Conservation (phyloP, 768 basidiomycete species). For the Pleurotus cornucopiae region DNA sequence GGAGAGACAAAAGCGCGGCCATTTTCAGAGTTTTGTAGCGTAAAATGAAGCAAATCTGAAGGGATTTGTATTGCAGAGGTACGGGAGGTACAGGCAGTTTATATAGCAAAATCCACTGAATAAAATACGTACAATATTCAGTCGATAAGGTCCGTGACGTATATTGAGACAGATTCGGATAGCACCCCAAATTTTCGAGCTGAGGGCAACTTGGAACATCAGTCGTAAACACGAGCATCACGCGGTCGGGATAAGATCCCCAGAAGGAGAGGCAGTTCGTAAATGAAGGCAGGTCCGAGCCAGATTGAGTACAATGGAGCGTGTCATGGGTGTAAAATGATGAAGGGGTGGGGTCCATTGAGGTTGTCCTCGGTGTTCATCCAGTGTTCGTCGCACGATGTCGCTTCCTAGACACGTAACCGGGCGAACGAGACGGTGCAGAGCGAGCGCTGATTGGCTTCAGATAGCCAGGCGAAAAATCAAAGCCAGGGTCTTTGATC, state of each 20-base stretch:
- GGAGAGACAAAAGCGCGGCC: conserved; percentile 7
- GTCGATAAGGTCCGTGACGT: conserved; percentile 3
- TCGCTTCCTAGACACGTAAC: too few species aligned
- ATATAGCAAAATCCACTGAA: background rate
- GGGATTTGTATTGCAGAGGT: background rate
- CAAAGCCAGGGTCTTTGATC: background rate
- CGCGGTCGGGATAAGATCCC: background rate
- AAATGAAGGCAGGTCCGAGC: background rate
- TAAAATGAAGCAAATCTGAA: background rate
- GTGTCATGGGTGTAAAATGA: background rate
- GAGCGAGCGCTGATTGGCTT: too few species aligned
- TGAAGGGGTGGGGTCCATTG: background rate
- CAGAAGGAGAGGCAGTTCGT: background rate
- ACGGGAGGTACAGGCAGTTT: background rate
- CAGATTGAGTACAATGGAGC: background rate
- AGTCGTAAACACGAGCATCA: background rate
- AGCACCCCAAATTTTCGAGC: conserved; percentile 1
- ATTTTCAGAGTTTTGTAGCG: conserved; percentile 4
- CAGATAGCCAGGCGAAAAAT: background rate
- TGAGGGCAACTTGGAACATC: background rate
- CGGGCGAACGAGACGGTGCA: too few species aligned
- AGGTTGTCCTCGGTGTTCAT: background rate
- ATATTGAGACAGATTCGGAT: background rate
- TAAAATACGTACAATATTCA: background rate
- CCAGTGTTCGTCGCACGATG: background rate